Percentiles rank a stretch among this genome's conserved stretches.
Conservation (phyloP, 2,329 filamentous ascomycete species). For the Trichoderma koningii region DNA sequence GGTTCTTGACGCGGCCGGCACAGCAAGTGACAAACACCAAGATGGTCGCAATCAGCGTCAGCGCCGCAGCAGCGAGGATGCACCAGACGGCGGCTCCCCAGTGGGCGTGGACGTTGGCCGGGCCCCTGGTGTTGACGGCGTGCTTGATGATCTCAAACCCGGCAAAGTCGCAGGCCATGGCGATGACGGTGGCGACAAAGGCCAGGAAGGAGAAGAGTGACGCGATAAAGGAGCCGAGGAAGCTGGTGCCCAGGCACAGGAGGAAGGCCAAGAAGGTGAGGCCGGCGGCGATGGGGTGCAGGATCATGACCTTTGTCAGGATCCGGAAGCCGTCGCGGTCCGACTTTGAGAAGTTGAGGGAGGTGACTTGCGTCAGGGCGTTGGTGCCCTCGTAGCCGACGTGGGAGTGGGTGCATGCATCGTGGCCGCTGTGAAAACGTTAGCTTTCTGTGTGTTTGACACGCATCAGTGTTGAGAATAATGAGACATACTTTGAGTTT, state of each 20-base stretch:
- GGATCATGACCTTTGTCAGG: slow-evolving; percentile 61
- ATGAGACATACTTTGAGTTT: slow-evolving; percentile 31
- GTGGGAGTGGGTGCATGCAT: slow-evolving; percentile 50
- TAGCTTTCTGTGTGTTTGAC: neutral
- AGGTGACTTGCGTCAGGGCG: slow-evolving; percentile 46
- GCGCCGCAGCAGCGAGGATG: slow-evolving; percentile 57
- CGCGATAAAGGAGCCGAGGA: slow-evolving; percentile 56
- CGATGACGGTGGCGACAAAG: slow-evolving; percentile 53
- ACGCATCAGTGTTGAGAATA: neutral
- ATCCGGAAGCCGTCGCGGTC: slow-evolving; percentile 48
- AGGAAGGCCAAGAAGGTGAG: slow-evolving; percentile 62
- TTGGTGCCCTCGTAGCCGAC: slow-evolving; percentile 60
- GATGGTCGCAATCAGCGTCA: slow-evolving; percentile 56
- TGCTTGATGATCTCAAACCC: slow-evolving; percentile 56
- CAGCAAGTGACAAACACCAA: slow-evolving; percentile 65
- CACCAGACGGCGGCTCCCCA: slow-evolving; percentile 63
- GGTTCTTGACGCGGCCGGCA: slow-evolving; percentile 47
- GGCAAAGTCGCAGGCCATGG: slow-evolving; percentile 59
- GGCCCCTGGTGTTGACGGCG: slow-evolving; percentile 55
- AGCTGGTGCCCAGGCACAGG: slow-evolving; percentile 53
- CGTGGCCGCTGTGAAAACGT: slow-evolving; percentile 36
- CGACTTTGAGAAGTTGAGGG: slow-evolving; percentile 41
- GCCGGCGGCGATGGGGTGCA: slow-evolving; percentile 62
- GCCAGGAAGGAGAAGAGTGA: slow-evolving; percentile 53
- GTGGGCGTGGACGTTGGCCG: slow-evolving; percentile 45